Conservation (phyloP, 2,329 filamentous ascomycete genomes). For the Emergomyces orientalis region DNA sequence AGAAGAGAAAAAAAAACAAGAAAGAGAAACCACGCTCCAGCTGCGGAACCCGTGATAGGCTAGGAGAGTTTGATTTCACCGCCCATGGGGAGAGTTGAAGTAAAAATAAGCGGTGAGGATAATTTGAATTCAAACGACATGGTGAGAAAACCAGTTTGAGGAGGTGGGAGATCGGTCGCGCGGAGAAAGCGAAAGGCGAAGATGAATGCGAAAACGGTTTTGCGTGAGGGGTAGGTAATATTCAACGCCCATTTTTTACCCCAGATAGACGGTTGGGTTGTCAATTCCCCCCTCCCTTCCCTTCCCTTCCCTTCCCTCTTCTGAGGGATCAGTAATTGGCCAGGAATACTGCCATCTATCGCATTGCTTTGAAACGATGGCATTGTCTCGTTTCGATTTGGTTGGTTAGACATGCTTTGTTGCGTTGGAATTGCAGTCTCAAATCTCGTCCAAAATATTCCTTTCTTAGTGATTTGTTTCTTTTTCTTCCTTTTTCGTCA, state of each 20-base stretch:
- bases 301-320: neutral
- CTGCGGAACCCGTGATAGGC: neutral
- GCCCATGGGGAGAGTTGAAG: neutral
- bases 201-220: neutral
- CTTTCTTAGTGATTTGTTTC: neutral
- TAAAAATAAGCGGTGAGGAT: conserved; percentile 4
- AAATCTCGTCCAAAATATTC: neutral
- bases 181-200: neutral
- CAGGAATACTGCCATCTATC: neutral
- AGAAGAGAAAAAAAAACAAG: neutral
- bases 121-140: neutral
- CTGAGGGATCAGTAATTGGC: neutral
- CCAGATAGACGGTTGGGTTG: neutral
- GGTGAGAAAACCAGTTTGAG: neutral
- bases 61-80: neutral
- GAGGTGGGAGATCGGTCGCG: neutral
- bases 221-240: neutral
- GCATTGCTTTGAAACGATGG: neutral
- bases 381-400: neutral
- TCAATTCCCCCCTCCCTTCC: neutral
- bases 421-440: neutral
- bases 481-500: neutral
- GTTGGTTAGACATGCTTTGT: neutral
- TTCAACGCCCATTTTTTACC: neutral
- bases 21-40: neutral